A percentile compares a stretch with the other conserved stretches of the same genome.
Conservation (phyloP, 2,329 filamentous ascomycete species). For the Pseudopithomyces maydicus region DNA sequence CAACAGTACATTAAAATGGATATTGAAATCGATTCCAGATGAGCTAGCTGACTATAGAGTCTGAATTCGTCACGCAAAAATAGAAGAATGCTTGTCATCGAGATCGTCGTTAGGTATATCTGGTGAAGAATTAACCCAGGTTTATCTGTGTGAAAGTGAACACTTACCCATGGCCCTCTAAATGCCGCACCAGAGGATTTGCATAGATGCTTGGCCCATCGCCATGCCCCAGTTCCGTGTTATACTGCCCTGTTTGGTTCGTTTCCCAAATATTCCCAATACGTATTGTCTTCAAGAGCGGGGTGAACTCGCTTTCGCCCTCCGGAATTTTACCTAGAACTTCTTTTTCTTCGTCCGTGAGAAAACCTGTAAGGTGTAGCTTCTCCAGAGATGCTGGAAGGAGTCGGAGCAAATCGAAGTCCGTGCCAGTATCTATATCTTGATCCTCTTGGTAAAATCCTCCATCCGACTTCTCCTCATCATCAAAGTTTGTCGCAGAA, state of each 20-base stretch:
- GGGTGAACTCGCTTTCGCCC: neutral
- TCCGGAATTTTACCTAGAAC: neutral
- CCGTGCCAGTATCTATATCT: neutral
- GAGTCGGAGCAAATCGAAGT: neutral
- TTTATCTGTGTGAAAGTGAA: neutral
- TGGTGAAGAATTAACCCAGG: neutral
- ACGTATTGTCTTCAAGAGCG: neutral
- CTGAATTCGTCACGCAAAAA: too few species aligned
- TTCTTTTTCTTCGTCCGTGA: neutral
- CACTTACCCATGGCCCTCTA: neutral
- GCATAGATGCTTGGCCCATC: neutral
- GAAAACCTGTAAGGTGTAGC: neutral
- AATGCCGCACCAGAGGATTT: neutral
- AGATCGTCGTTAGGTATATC: neutral
- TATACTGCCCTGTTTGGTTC: neutral
- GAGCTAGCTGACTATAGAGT: too few species aligned
- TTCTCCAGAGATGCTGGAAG: conserved; percentile 5
- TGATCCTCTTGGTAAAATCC: conserved; percentile 1
- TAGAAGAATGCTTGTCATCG: too few species aligned
- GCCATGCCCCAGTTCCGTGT: neutral
- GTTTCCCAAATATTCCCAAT: neutral
- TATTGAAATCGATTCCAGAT: too few species aligned
- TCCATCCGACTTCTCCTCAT: neutral
- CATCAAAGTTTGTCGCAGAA: neutral
- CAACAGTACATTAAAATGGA: too few species aligned